Conservation (phyloP, 805 yeast genomes). For the Metschnikowia noctiluminum region DNA sequence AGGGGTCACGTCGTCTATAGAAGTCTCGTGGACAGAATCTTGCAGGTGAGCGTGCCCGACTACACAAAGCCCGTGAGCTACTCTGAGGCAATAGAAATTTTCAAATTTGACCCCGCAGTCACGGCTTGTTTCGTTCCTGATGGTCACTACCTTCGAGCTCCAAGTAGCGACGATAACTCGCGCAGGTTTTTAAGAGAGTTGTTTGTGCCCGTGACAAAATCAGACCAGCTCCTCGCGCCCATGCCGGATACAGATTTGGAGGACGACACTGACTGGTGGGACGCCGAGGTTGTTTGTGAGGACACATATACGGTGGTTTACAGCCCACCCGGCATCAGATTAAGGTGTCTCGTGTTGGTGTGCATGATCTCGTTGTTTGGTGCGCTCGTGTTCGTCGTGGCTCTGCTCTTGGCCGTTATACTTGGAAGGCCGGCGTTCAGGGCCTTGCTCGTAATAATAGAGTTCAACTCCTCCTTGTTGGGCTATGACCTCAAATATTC, state of each 20-base stretch:
- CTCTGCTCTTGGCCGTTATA: conserved; percentile 22
- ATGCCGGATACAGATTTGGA: conserved; percentile 13
- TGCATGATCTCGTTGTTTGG: conserved; percentile 47
- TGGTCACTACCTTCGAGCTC: conserved; percentile 83
- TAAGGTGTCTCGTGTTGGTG: conserved; percentile 51
- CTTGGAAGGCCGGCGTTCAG: conserved; percentile 23
- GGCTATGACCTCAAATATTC: not conserved
- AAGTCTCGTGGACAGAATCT: conserved; percentile 41
- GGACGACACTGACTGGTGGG: conserved; percentile 36
- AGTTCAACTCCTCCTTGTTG: not conserved
- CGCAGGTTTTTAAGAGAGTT: conserved; percentile 59
- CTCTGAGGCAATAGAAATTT: conserved; percentile 42
- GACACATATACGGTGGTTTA: conserved; percentile 71
- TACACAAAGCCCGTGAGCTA: conserved; percentile 54
- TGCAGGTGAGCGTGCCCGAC: conserved; percentile 47
- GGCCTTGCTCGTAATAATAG: conserved; percentile 2
- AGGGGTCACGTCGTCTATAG: conserved; percentile 67
- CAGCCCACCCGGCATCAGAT: conserved; percentile 74
- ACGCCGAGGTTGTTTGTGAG: conserved; percentile 35
- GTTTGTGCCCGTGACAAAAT: conserved; percentile 80
- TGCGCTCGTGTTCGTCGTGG: conserved; percentile 25
- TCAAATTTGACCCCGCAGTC: conserved; percentile 38
- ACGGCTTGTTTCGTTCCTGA: conserved; percentile 69
- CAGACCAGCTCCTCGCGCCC: conserved; percentile 54
- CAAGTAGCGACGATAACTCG: conserved; percentile 74